A percentile compares a stretch with the other conserved stretches of the same genome.
Evolutionary conservation across 805 yeast species (phyloP).

Genomic region (Starmerella apis): DNA sequence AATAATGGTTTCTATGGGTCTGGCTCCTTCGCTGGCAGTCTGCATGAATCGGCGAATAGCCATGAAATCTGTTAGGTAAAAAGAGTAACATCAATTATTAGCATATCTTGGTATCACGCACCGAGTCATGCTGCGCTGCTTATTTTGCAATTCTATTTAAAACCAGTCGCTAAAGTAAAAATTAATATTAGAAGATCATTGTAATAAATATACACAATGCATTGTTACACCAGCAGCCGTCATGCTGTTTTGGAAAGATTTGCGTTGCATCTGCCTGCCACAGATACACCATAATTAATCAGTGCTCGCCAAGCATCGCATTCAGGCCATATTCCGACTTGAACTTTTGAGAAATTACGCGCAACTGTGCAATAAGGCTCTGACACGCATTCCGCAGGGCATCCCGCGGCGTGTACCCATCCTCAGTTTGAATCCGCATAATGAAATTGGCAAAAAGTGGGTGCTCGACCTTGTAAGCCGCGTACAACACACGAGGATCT

Average conservation of each 20-base stretch:
- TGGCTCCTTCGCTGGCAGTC: slow-evolving; percentile 13
- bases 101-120: not conserved
- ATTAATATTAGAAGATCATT: too few relatives aligned
- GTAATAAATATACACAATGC: slow-evolving; percentile 2
- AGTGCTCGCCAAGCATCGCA: slow-evolving; percentile 37
- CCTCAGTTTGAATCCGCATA: slow-evolving; percentile 91
- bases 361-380: slow-evolving; percentile 67
- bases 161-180: too few relatives aligned
- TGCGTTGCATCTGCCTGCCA: too few relatives aligned
- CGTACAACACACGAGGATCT: slow-evolving; percentile 84
- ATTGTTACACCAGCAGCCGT: not conserved
- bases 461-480: slow-evolving; percentile 96
- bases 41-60: slow-evolving; percentile 13
- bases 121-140: too few relatives aligned
- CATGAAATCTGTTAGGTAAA: slow-evolving; percentile 5
- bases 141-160: too few relatives aligned
- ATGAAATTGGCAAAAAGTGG: slow-evolving; percentile 93
- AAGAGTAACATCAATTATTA: not conserved
- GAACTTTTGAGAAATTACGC: slow-evolving; percentile 63
- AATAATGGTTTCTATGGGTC: slow-evolving; percentile 42
- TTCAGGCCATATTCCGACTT: slow-evolving; percentile 88
- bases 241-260: too few relatives aligned
- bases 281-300: too few relatives aligned
- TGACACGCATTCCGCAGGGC: slow-evolving; percentile 88
- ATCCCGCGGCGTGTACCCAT: slow-evolving; percentile 81